Evolutionary conservation across 177 flowering plant species (phyloP), one percentile per base, ranked within the genome.

Genomic region (Tripterygium wilfordii): DNA sequence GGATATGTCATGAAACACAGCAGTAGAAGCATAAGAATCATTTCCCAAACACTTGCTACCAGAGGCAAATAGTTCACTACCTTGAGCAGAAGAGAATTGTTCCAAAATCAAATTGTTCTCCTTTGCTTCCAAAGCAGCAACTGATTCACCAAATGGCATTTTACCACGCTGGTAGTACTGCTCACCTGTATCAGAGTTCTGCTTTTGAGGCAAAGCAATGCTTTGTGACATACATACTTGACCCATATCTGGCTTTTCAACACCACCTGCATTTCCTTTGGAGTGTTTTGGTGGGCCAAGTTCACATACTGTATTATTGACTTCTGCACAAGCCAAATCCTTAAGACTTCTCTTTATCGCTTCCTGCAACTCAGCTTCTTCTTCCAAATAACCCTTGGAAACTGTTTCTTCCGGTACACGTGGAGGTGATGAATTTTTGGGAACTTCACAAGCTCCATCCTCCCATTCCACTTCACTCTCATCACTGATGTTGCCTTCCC

Each of bases 331-430:
- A 22, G 42, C 42, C 48, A 52, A 19, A 61, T 91, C 85, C 47
- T 70, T 63, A 29, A 88, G 76, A 64, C 96, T 92, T 67, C 87
- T 76, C 69, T 66, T 76, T 32, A 92, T 82, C 58, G 96, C 98
- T 67, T 92, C 96, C 67, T 84, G 85, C 32, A 88, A 58, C 41
- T 77, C 79, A 57, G 87, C 74, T 47, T 84, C 95, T 78, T 92
- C 98, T 58, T 78, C 78, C 55, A 77, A 16, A 56, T 25, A 44
- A 41, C 85, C 88, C 64, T 39, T 74, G 30, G 84, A 77, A 58
- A 51, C 53, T 54, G 51, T 23, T 48, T 51, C 56, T 2, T 45
- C 43, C 19, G 39, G 44, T 45, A 56, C 70, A 53, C n/a, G 42
- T 18, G 54, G 62, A 43, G 18, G 45, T 40, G 54, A 51, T 23